A percentile compares a stretch with the other conserved stretches of the same genome.
phyloP scores from a whole-genome alignment of 441 rosid species.

The Croton laevigatus region DNA sequence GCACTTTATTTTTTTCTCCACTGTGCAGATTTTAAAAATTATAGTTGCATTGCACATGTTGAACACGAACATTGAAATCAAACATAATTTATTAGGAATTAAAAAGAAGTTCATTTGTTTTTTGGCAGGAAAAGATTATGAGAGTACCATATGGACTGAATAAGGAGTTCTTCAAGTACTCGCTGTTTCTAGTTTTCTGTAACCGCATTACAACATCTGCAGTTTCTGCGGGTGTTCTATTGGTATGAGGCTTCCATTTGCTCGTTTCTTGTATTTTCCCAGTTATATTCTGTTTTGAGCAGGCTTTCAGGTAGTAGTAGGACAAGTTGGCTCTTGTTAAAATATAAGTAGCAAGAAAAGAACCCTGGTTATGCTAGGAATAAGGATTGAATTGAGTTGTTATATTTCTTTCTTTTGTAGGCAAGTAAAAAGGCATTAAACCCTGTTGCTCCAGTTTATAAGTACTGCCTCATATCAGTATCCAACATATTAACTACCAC shows the following conservation, averaged over 20 bases:
- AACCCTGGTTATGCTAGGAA: background rate
- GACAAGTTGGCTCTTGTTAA: background rate
- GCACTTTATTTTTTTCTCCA: no score
- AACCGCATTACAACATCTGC: conserved; percentile 79
- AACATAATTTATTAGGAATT: background rate
- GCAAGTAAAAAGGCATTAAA: conserved; percentile 76
- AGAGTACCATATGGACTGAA: conserved; percentile 76
- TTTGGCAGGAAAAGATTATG: conserved; percentile 79
- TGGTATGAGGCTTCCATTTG: conserved; percentile 38
- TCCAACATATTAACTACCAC: conserved; percentile 90
- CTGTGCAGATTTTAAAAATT: background rate
- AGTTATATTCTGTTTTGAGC: background rate
- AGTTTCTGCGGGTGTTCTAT: conserved; percentile 65
- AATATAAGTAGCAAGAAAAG: background rate
- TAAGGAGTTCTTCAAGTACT: conserved; percentile 70
- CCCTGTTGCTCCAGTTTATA: conserved; percentile 93
- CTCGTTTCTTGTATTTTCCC: background rate
- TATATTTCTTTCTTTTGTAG: conserved; percentile 36
- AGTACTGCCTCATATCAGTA: conserved; percentile 72
- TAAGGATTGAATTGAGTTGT: conserved; percentile 5
- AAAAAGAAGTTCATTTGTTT: background rate
- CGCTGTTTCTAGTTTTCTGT: conserved; percentile 87
- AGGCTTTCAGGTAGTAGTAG: background rate
- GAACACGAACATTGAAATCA: background rate
- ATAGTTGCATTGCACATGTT: background rate